Evolutionary conservation across 768 basidiomycete species (phyloP), one percentile per base, ranked within the genome.

Genomic region (Boletus barrowsii): DNA sequence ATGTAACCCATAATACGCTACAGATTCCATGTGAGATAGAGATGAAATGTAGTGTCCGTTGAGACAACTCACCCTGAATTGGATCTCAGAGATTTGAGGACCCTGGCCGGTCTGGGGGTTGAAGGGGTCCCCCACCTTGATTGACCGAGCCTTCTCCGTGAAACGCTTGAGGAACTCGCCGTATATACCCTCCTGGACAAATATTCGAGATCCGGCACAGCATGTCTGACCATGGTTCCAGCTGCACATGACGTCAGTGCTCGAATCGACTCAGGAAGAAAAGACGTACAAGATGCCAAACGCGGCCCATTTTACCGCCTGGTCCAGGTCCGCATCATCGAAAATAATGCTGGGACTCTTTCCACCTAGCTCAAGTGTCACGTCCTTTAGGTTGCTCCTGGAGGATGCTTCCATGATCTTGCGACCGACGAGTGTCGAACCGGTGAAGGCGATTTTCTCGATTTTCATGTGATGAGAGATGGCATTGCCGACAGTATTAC

Each of bases 371-470:
- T 84, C 83, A 52, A 84, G 72, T 22, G 82, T 79, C 42, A 82
- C 79, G 54, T 81, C 82, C 75, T 96, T 97, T 62, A 97, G 68
- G 66, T 96, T 97, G 30, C 82, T 83, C 68, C 84, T 83, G 2
- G 90, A 83, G 4, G 93, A 81, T 4, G 89, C 87, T 62, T 90
- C 83, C 78, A 93, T 76, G 65, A 96, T 78, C 61, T 83, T 85
- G 11, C 91, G 80, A 10, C 94, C 93, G 22, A 86, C 83, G 39
- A 85, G 73, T 2, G 90, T 90, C 54, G 86, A 88, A 3, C 92
- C 93, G 0, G 93, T 96, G 75, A 96, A 95, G 0, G 91, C 87
- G 30, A 93, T 73, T 70, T 90, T 90, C 46, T 82, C 77, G 57
- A 91, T 85, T 11, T 71, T 70, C 61, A 76, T 76, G 72, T 91